Evolutionary conservation across 2,329 filamentous ascomycete genomes (phyloP), one percentile per base, ranked within the genome.

Genomic region (Talaromyces amestolkiae): DNA sequence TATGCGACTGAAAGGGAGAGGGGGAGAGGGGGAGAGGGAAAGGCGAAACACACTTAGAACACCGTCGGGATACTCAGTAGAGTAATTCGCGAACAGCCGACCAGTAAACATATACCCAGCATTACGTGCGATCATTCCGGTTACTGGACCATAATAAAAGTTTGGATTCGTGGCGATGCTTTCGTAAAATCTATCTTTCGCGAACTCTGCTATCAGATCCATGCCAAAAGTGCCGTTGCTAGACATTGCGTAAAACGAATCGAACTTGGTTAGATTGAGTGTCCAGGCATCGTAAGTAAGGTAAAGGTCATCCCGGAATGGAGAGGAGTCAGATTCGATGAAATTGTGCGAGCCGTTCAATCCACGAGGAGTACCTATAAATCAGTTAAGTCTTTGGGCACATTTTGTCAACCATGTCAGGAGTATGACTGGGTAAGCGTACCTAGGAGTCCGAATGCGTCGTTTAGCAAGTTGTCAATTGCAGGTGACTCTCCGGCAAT

Each of bases 121-220:
- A 56, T 84, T 83, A 0, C 81, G 79, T 8, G 78, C 79, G 19
- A 84, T 71, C 61, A 84, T 75, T 15, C 84, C 84, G 2, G 81
- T 83, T 63, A 82, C 80, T 1, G 83, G 84, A 0, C 83, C 83
- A 62, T 83, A 85, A 74, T 83, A 86, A 72, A 85, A 85, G 58
- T 83, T 76, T 0, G 84, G 83, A 70, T 86, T 86, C 31, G 78
- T 80, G 27, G 74, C 72, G 11, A 84, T 79, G 49, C 78, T 81
- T 69, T 85, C 75, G n/a, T 82, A 68, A 70, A 82, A 84, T 2
- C 83, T 80, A n/a, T 76, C 70, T 10, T 78, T 76, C 10, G 81
- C 79, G 43, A 81, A 80, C 45, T 78, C 70, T 3, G 73, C 81
- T 39, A 84, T 74, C 27, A 79, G 71, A 6, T 80, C 76, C 66